These are phyloP conservation scores for Trifolium repens DNA, from an alignment of 306 rosid species.

Conservation along the genomic window DNA sequence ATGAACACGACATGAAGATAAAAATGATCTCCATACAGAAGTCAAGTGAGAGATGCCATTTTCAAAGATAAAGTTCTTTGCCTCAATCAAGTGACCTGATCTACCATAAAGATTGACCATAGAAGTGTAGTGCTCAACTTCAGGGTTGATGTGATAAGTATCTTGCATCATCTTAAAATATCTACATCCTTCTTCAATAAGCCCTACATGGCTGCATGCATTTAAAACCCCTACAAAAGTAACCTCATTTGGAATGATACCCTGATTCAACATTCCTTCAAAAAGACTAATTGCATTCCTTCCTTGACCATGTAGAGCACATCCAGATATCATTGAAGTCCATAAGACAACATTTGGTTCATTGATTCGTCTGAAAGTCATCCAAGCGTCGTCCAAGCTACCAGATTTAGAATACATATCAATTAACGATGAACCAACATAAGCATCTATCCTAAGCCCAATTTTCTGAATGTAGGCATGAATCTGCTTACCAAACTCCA, in stretches of 20 bases:
- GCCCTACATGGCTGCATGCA: constrained; percentile 91
- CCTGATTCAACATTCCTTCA: constrained; percentile 61
- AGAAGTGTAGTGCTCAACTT: constrained; percentile 74
- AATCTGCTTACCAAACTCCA: constrained; percentile 69
- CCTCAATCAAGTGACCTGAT: constrained; percentile 71
- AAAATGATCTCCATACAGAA: constrained; percentile 75
- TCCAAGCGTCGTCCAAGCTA: constrained; percentile 62
- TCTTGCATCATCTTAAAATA: constrained; percentile 81
- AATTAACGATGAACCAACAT: constrained; percentile 69
- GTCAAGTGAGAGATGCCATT: constrained; percentile 63
- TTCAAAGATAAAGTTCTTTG: constrained; percentile 63
- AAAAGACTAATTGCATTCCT: constrained; percentile 61
- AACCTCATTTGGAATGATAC: constrained; percentile 75
- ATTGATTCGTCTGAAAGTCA: constrained; percentile 53
- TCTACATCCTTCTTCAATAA: constrained; percentile 70
- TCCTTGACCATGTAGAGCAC: constrained; percentile 79
- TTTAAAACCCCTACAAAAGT: constrained; percentile 75
- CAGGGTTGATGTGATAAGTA: constrained; percentile 62
- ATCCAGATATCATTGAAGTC: constrained; percentile 86
- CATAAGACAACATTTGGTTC: constrained; percentile 67
- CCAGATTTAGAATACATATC: constrained; percentile 94
- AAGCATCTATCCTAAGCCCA: constrained; percentile 62
- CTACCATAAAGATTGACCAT: constrained; percentile 95
- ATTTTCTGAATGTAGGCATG: constrained; percentile 73
- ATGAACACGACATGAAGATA: constrained; percentile 77